Conservation (phyloP, 2,329 filamentous ascomycete species). For the Phaeosphaeriaceae sp. region DNA sequence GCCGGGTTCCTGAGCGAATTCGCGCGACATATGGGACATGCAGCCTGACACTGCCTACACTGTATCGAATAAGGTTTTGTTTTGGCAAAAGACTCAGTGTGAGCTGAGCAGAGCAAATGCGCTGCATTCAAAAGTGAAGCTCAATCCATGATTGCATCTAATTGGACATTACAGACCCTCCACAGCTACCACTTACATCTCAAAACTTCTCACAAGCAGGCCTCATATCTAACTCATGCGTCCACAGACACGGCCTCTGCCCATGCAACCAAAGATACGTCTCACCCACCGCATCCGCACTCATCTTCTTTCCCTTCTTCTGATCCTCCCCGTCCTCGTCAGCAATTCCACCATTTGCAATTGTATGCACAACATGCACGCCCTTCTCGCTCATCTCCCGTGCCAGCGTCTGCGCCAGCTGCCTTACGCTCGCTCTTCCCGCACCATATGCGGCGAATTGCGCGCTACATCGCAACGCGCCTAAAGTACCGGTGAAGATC, state of each 20-base stretch:
- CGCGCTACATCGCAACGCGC: conserved; percentile 62
- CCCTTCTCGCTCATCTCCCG: conserved; percentile 65
- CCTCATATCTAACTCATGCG: conserved; percentile 61
- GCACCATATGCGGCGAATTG: conserved; percentile 65
- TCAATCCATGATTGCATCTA: neutral
- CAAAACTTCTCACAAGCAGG: conserved; percentile 60
- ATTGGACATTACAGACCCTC: neutral
- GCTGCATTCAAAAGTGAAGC: neutral
- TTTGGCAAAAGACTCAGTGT: neutral
- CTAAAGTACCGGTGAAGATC: conserved; percentile 66
- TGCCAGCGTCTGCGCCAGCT: conserved; percentile 64
- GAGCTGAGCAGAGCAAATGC: neutral
- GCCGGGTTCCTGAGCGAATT: neutral
- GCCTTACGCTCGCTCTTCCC: conserved; percentile 60
- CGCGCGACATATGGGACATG: neutral
- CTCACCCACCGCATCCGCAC: conserved; percentile 65
- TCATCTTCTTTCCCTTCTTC: conserved; percentile 63
- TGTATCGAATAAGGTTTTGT: neutral
- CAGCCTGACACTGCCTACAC: neutral
- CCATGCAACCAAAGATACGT: conserved; percentile 62
- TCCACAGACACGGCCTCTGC: conserved; percentile 60
- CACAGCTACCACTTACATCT: too few relatives aligned
- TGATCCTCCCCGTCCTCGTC: conserved; percentile 61
- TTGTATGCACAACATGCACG: conserved; percentile 66
- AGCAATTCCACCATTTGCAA: conserved; percentile 63